A percentile compares a stretch with the other conserved stretches of the same genome.
These are phyloP conservation scores for Phytophthora litchii DNA, from an alignment of 352 stramenopile genomes.

Conservation along the genomic window DNA sequence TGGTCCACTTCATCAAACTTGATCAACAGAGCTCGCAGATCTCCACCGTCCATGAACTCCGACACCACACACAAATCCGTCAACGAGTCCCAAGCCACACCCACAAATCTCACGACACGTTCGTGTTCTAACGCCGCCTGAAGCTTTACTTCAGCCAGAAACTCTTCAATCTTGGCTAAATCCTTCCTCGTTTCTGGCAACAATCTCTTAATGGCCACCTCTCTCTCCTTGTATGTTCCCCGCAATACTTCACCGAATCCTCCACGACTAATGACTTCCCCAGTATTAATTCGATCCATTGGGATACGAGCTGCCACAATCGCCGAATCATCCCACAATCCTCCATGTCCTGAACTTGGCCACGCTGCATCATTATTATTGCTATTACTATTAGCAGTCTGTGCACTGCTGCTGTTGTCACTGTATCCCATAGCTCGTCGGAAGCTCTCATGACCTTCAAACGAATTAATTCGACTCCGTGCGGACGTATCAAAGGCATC, in stretches of 20 bases:
- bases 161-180: slow-evolving; percentile 52
- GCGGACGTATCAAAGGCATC: slow-evolving; percentile 33
- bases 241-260: slow-evolving; percentile 56
- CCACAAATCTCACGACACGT: slow-evolving; percentile 43
- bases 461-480: slow-evolving; percentile 33
- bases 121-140: slow-evolving; percentile 40
- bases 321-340: slow-evolving; percentile 53
- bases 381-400: slow-evolving; percentile 28
- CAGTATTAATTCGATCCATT: slow-evolving; percentile 44
- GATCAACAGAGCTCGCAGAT: slow-evolving; percentile 46
- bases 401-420: slow-evolving; percentile 25
- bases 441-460: slow-evolving; percentile 34
- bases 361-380: slow-evolving; percentile 25
- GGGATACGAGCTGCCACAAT: slow-evolving; percentile 56
- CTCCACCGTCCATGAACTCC: slow-evolving; percentile 51
- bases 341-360: slow-evolving; percentile 24
- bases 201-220: slow-evolving; percentile 60
- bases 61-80: slow-evolving; percentile 46
- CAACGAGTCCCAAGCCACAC: slow-evolving; percentile 49
- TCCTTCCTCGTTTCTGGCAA: slow-evolving; percentile 44
- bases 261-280: slow-evolving; percentile 48
- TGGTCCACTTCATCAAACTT: slow-evolving; percentile 33
- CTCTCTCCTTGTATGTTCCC: slow-evolving; percentile 40
- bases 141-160: slow-evolving; percentile 60
- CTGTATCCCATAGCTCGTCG: slow-evolving; percentile 28